phyloP scores from a whole-genome alignment of 257 asterid species.

The Nicotiana attenuata region DNA sequence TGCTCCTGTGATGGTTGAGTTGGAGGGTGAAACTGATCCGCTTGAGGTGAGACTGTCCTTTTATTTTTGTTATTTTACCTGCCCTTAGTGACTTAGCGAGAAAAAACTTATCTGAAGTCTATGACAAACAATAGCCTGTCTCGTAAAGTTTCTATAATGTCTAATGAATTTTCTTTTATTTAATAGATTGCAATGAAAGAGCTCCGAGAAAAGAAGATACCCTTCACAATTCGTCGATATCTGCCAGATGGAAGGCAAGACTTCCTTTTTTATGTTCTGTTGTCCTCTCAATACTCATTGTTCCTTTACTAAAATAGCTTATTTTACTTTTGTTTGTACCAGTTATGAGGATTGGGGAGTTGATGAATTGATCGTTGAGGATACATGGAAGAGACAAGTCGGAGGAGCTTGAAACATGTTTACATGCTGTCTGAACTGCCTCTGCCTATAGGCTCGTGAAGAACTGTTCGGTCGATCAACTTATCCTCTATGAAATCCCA shows the following conservation, averaged over 20 bases:
- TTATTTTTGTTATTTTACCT: not conserved
- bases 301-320: not conserved
- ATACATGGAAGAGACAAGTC: slow-evolving; percentile 44
- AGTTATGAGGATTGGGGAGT: slow-evolving; percentile 49
- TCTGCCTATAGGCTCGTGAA: not conserved
- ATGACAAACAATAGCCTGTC: not conserved
- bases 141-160: not conserved
- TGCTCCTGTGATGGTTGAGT: slow-evolving; percentile 93
- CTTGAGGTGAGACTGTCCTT: slow-evolving; percentile 47
- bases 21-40: slow-evolving; percentile 89
- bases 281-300: not conserved
- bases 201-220: slow-evolving; percentile 71
- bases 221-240: slow-evolving; percentile 82
- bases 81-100: not conserved
- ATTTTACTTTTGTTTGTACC: not conserved
- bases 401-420: slow-evolving; percentile 19
- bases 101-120: not conserved
- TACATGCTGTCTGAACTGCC: not conserved
- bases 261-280: not conserved
- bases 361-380: slow-evolving; percentile 43
- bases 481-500: not conserved
- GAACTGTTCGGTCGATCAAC: not conserved
- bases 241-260: slow-evolving; percentile 82
- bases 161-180: not conserved
- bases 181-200: slow-evolving; percentile 87